Evolutionary conservation across 2,329 filamentous ascomycete genomes (phyloP), one percentile per base, ranked within the genome.

Genomic region (Fusarium protoensiforme): DNA sequence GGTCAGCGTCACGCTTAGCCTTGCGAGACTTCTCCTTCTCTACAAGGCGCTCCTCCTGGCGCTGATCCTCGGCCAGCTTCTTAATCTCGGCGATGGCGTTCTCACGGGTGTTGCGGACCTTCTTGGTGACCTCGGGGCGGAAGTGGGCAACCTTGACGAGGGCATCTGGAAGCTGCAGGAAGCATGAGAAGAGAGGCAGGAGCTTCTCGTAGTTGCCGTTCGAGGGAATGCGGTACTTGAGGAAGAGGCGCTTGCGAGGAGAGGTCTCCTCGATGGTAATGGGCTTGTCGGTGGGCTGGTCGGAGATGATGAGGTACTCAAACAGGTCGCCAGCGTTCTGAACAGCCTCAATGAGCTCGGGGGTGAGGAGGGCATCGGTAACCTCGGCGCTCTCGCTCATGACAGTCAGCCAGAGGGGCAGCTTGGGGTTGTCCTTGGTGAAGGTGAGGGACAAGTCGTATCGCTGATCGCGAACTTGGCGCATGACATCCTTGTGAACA

Each of bases 371-470:
- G 8, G 91, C 87, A 53, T 98, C 94, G 14, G 95, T 98, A 77
- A 99, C 92, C 84, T 98, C 96, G 67, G 95, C 95, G 83, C 92
- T 98, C 87, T 99, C 96, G 80, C 92, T 97, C 96, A 99, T 98
- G 80, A 98, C 91, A 14, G 94, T 98, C 64, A 92, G 87, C 95
- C 95, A 99, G 73, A 88, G 84, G 36, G 96, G 96, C 36, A 99
- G 90, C 87, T 97, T 98, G 64, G 92, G 81, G 84, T 95, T 91
- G 79, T 99, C 96, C 88, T 97, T 98, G 80, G 96, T 98, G 74
- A 92, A 91, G 46, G 96, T 98, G 76, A 99, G 89, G 61, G 94
- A 97, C 63, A 98, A 87, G 81, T 99, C 96, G 84, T 98, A 99
- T 77, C 96, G 93, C 72, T 98, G 94, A 56, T 98, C 93, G 70